phyloP scores from a whole-genome alignment of 768 basidiomycete species.

The Boletus coccyginus region DNA sequence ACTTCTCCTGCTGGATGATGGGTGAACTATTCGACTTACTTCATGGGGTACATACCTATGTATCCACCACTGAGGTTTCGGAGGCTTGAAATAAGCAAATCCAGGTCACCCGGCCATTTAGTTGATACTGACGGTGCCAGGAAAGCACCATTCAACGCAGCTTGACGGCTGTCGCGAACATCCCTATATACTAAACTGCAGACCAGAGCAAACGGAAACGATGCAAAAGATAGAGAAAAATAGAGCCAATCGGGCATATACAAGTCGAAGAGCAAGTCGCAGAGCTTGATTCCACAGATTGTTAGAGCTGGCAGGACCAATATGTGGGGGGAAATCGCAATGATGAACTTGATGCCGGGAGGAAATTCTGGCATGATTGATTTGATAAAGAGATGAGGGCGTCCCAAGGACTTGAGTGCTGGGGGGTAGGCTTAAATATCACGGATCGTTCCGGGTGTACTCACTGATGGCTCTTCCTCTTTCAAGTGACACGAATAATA shows the following conservation, averaged over 20 bases:
- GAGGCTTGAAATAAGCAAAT: conserved; percentile 22
- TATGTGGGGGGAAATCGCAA: conserved; percentile 21
- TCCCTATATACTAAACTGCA: conserved; percentile 8
- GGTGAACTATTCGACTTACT: neutral
- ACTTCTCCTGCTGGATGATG: conserved; percentile 26
- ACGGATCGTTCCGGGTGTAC: no score
- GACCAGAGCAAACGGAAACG: conserved; percentile 21
- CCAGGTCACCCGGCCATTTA: conserved; percentile 36
- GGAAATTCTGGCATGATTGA: conserved; percentile 25
- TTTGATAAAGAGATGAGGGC: neutral
- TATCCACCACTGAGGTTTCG: conserved; percentile 21
- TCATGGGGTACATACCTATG: conserved; percentile 19
- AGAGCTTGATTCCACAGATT: conserved; percentile 8
- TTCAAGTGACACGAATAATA: no score
- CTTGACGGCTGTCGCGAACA: conserved; percentile 5
- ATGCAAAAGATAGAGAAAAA: conserved; percentile 11
- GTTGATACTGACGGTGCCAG: conserved; percentile 31
- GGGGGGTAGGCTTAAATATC: no score
- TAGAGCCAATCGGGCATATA: conserved; percentile 10
- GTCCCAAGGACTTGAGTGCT: no score
- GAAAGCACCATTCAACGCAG: conserved; percentile 22
- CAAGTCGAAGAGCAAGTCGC: neutral
- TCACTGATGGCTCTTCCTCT: no score
- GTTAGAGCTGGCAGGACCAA: conserved; percentile 11
- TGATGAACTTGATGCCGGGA: conserved; percentile 28